Conservation (phyloP, 306 rosid species). For the Argentina anserina region DNA sequence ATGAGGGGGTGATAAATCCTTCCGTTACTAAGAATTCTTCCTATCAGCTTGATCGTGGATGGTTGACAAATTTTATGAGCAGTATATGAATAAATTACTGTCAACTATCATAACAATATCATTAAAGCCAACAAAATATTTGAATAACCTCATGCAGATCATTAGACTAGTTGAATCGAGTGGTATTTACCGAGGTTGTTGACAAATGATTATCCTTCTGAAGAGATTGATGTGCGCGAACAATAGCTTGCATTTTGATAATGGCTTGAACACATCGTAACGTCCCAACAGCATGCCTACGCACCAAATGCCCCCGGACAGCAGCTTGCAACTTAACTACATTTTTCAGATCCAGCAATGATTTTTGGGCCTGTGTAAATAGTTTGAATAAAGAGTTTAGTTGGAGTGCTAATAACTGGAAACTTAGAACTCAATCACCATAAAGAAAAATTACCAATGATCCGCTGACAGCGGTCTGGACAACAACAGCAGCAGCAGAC, state of each 20-base stretch:
- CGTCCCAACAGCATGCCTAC: slow-evolving; percentile 87
- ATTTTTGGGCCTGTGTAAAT: slow-evolving; percentile 53
- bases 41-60: background rate
- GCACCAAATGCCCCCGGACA: slow-evolving; percentile 86
- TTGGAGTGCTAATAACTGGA: slow-evolving; percentile 11
- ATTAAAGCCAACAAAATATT: background rate
- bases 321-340: slow-evolving; percentile 90
- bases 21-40: background rate
- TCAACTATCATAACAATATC: background rate
- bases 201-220: slow-evolving; percentile 24
- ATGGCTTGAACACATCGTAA: slow-evolving; percentile 88
- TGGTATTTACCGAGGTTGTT: slow-evolving; percentile 42
- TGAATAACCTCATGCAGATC: background rate
- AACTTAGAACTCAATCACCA: slow-evolving; percentile 12
- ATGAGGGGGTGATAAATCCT: background rate
- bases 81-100: background rate
- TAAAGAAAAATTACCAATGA: slow-evolving; percentile 55
- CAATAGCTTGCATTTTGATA: slow-evolving; percentile 75
- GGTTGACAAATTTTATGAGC: background rate
- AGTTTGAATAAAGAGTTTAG: background rate
- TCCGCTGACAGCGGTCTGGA: slow-evolving; percentile 78
- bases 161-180: slow-evolving; percentile 13
- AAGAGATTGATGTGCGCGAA: slow-evolving; percentile 49
- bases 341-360: slow-evolving; percentile 46
- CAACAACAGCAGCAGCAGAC: slow-evolving; percentile 41